Conservation (phyloP, 371 early-diverging fungal species). For the Mucor ambiguus region DNA sequence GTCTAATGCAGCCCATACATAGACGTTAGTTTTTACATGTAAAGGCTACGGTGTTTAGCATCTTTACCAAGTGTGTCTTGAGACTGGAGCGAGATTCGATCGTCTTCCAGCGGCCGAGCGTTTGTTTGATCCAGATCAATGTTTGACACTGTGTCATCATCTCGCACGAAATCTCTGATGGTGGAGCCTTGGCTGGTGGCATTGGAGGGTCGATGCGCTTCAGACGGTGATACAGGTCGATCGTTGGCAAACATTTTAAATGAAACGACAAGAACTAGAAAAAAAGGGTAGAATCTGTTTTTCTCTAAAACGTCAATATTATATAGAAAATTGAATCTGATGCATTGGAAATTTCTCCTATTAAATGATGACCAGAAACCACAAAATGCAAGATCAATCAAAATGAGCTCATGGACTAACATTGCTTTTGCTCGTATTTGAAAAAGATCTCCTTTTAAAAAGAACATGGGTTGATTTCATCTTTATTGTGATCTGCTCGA, state of each 20-base stretch:
- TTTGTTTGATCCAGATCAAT: not conserved
- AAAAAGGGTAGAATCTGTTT: conserved; percentile 2
- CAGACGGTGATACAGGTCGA: not conserved
- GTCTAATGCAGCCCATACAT: not conserved
- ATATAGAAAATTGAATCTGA: not conserved
- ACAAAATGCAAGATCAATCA: not conserved
- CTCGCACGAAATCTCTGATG: not conserved
- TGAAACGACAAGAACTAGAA: not conserved
- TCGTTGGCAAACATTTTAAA: not conserved
- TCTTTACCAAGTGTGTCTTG: conserved; percentile 4
- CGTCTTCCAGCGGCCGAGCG: not conserved
- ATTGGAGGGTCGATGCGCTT: conserved; percentile 1
- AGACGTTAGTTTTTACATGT: not conserved
- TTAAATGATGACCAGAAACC: not conserved
- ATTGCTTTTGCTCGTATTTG: not conserved
- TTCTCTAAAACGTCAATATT: not conserved
- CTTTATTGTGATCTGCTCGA: not conserved
- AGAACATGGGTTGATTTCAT: too few species aligned
- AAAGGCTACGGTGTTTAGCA: too few species aligned
- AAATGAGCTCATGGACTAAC: not conserved
- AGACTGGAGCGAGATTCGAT: not conserved
- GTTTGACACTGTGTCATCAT: not conserved
- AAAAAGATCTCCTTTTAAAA: too few species aligned
- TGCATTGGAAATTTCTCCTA: conserved; percentile 1
- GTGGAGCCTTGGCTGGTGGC: conserved; percentile 6